phyloP scores from a whole-genome alignment of 164 flowering plant species.

The Vitis amurensis region DNA sequence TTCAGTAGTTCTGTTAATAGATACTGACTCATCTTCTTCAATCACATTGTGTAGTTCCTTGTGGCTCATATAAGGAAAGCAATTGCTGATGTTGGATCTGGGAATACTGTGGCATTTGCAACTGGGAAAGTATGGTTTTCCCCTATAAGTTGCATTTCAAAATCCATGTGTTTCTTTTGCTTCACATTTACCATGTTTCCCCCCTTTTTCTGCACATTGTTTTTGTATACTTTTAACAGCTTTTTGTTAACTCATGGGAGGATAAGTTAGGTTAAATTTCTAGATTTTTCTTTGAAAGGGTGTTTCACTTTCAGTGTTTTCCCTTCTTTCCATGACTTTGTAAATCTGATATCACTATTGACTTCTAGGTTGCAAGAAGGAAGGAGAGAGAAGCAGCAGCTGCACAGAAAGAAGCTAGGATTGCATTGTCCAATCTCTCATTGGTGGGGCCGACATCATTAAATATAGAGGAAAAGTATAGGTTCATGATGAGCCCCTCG shows the following conservation, averaged over 20 bases:
- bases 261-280: neutral
- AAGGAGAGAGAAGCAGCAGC: conserved; percentile 67
- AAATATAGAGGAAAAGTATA: conserved; percentile 62
- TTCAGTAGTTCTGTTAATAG: neutral
- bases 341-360: neutral
- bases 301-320: neutral
- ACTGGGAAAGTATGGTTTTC: conserved; percentile 56
- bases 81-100: conserved; percentile 56
- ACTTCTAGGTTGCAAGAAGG: conserved; percentile 56
- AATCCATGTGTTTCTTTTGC: too few relatives aligned
- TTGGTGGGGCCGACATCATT: conserved; percentile 35
- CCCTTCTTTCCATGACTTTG: too few relatives aligned
- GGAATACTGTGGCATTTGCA: conserved; percentile 52
- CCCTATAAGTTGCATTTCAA: neutral
- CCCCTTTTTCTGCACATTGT: neutral
- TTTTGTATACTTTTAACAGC: neutral
- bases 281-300: neutral
- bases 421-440: conserved; percentile 36
- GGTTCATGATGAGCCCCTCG: conserved; percentile 54
- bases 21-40: conserved; percentile 5
- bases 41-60: conserved; percentile 36
- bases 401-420: conserved; percentile 53
- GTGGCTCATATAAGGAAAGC: conserved; percentile 68
- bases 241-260: neutral
- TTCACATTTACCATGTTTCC: neutral